A percentile compares a stretch with the other conserved stretches of the same genome.
Conservation (phyloP, 192 early-diverging fungal species). For the Dimargaris cristalligena region DNA sequence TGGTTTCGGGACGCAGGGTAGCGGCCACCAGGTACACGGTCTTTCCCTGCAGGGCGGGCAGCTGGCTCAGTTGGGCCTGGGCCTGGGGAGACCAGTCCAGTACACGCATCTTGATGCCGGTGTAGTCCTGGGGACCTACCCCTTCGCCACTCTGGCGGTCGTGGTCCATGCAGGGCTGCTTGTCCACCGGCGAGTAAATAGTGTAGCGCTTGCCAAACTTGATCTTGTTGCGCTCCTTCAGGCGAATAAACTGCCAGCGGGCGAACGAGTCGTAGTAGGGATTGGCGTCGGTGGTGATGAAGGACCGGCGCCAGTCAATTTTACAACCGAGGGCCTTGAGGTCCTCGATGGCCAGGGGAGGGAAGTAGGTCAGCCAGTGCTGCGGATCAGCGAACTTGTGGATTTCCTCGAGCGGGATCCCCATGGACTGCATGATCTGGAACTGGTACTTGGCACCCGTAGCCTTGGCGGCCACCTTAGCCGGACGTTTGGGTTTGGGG, state of each 20-base stretch:
- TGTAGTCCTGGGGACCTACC: slow-evolving; percentile 88
- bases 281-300: slow-evolving; percentile 95
- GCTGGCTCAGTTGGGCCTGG: slow-evolving; percentile 21
- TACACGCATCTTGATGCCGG: slow-evolving; percentile 84
- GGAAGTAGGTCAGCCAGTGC: slow-evolving; percentile 92
- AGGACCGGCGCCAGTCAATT: slow-evolving; percentile 91
- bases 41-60: slow-evolving; percentile 47
- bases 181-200: slow-evolving; percentile 87
- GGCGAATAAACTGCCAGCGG: slow-evolving; percentile 93
- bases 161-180: slow-evolving; percentile 99
- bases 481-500: slow-evolving; percentile 38
- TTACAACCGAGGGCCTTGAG: slow-evolving; percentile 57
- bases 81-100: slow-evolving; percentile 40
- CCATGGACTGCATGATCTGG: slow-evolving; percentile 86
- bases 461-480: slow-evolving; percentile 74
- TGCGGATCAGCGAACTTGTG: slow-evolving; percentile 78
- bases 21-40: slow-evolving; percentile 83
- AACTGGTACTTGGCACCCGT: slow-evolving; percentile 80
- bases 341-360: slow-evolving; percentile 69
- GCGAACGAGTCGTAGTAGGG: slow-evolving; percentile 97
- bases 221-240: slow-evolving; percentile 60
- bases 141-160: slow-evolving; percentile 89
- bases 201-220: slow-evolving; percentile 95
- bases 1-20: slow-evolving; percentile 94
- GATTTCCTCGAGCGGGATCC: slow-evolving; percentile 75